phyloP scores from a whole-genome alignment of 352 stramenopile genomes.

The Globisporangium ultimum region DNA sequence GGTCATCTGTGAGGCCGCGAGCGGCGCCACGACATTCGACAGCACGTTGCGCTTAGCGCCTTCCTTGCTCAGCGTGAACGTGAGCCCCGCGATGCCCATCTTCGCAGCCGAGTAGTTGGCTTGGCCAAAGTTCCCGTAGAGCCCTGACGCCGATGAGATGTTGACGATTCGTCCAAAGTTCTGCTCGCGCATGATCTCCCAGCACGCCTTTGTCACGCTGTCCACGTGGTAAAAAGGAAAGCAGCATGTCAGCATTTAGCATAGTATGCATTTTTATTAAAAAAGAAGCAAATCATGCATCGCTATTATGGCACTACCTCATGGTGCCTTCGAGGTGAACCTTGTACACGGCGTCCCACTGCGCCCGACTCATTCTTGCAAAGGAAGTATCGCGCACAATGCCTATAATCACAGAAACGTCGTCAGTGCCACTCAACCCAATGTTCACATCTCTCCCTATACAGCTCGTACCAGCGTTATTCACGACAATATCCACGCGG shows the following conservation, averaged over 20 bases:
- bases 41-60: constrained; percentile 71
- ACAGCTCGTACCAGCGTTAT: constrained; percentile 85
- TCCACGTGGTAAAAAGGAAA: neutral
- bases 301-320: constrained; percentile 27
- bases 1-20: constrained; percentile 85
- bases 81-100: constrained; percentile 91
- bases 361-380: constrained; percentile 77
- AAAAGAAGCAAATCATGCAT: neutral
- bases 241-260: neutral
- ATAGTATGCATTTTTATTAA: neutral
- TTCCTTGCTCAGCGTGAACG: constrained; percentile 87
- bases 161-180: constrained; percentile 87
- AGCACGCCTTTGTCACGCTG: constrained; percentile 74
- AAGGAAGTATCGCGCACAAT: constrained; percentile 89
- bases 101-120: constrained; percentile 90
- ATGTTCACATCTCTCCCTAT: neutral
- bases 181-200: constrained; percentile 74
- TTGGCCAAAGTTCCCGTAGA: constrained; percentile 90
- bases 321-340: constrained; percentile 86
- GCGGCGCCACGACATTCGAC: constrained; percentile 77
- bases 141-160: constrained; percentile 70
- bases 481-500: constrained; percentile 90
- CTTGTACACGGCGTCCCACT: constrained; percentile 80
- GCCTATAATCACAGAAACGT: constrained; percentile 13
- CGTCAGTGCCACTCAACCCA: no score